Evolutionary conservation across 768 basidiomycete genomes (phyloP), one percentile per base, ranked within the genome.

Genomic region (Termitomyces sp.): DNA sequence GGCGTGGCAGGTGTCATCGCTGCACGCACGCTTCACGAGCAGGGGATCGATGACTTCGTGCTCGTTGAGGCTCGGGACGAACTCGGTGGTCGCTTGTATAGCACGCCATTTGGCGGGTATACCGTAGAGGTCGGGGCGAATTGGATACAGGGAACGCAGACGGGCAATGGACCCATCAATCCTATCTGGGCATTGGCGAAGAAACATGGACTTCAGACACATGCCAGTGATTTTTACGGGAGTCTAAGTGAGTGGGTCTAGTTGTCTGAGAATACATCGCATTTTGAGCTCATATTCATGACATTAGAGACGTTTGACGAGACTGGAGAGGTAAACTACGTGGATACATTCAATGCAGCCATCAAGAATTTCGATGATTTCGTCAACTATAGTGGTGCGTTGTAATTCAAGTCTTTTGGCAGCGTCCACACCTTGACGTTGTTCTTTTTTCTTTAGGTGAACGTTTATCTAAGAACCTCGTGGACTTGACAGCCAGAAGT

Each of bases 1-100:
- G 87, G 87, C 5, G 79, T 88, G 43, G 72, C 87, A 3, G 87
- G 87, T 4, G 72, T 87, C 20, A 84, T 84, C 30, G 86, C 87
- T 7, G 87, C 87, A 13, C 79, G 81, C 27, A 81, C 84, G 0
- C 72, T 87, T 5, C 77, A 85, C 46, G 69, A 78, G 47, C 70
- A 76, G 24, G 83, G 82, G 5, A 76, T 87, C 61, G 60, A 77
- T n/a, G 75, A 85, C 64, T 87, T 85, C 64, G 64, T 85, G 54
- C 74, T 89, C 46, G 65, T 89, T 22, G 87, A 89, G 54, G 87
- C 78, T 1, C 75, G 80, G 16, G 55, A 66, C 22, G 79, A 81
- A 63, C 75, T 88, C 0, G 87, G 87, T 5, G 87, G 87, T 27
- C 78, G 87, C 10, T 77, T 88, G 79, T 75, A 72, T 60, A 76